Conservation (phyloP, 768 basidiomycete genomes). For the Galerina sulciceps region DNA sequence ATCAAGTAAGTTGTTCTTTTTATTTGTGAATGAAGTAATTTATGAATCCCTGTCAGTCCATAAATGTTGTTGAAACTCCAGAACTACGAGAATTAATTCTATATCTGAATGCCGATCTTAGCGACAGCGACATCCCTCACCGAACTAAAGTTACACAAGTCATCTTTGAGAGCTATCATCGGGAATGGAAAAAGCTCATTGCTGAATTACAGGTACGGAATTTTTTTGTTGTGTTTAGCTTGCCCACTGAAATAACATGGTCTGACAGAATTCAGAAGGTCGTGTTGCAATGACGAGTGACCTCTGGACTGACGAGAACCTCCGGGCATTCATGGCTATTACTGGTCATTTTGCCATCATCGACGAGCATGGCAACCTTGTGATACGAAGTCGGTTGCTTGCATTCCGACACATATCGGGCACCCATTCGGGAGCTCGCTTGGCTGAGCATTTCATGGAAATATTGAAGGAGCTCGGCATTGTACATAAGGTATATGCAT, state of each 20-base stretch:
- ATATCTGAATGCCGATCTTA: slow-evolving; percentile 25
- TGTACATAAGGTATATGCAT: slow-evolving; percentile 30
- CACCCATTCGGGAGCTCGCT: slow-evolving; percentile 31
- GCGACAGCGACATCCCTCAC: slow-evolving; percentile 37
- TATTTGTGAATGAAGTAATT: neutral
- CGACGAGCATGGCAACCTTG: slow-evolving; percentile 22
- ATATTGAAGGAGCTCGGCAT: slow-evolving; percentile 25
- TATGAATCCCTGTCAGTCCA: slow-evolving; percentile 26
- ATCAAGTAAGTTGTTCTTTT: slow-evolving; percentile 35
- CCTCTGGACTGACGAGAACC: slow-evolving; percentile 34
- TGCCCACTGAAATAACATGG: neutral
- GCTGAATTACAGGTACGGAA: slow-evolving; percentile 1
- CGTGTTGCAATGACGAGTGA: slow-evolving; percentile 37
- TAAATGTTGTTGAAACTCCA: slow-evolving; percentile 38
- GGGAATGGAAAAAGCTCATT: slow-evolving; percentile 16
- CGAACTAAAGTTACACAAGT: slow-evolving; percentile 31
- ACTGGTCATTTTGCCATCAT: slow-evolving; percentile 32
- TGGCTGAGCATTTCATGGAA: slow-evolving; percentile 26
- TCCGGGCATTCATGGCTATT: slow-evolving; percentile 32
- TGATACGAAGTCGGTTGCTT: slow-evolving; percentile 25
- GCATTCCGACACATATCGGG: slow-evolving; percentile 35
- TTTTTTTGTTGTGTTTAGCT: too few relatives aligned
- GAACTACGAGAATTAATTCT: slow-evolving; percentile 35
- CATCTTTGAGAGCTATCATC: slow-evolving; percentile 27
- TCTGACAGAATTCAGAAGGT: slow-evolving; percentile 27